Conservation (phyloP, 1,284 basidiomycete species). For the Cutaneotrichosporon spelunceum region DNA sequence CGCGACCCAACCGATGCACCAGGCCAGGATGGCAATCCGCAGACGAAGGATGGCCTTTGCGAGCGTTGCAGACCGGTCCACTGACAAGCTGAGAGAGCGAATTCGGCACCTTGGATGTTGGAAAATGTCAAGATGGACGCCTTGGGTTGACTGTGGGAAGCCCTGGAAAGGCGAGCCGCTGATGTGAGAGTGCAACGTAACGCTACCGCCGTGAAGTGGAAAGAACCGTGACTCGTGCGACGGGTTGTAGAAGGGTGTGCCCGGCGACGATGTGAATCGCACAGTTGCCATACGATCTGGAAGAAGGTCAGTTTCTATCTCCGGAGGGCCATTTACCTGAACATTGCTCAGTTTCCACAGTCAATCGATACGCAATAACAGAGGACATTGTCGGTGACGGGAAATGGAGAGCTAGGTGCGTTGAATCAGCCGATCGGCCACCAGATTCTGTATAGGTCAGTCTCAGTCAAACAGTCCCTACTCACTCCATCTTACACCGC, state of each 20-base stretch:
- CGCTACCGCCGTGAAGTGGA: constrained; percentile 51
- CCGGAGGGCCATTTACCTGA: constrained; percentile 15
- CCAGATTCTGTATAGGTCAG: neutral
- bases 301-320: neutral
- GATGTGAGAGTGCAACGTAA: constrained; percentile 69
- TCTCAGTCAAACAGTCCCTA: neutral
- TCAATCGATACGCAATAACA: constrained; percentile 14
- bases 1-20: constrained; percentile 65
- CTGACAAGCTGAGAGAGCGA: constrained; percentile 54
- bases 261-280: constrained; percentile 33
- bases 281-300: constrained; percentile 27
- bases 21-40: constrained; percentile 64
- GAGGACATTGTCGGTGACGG: neutral
- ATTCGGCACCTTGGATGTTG: constrained; percentile 49
- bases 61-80: constrained; percentile 67
- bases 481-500: neutral
- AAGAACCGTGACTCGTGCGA: constrained; percentile 67
- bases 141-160: constrained; percentile 23
- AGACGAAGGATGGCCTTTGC: constrained; percentile 71
- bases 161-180: constrained; percentile 62
- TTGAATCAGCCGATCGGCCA: neutral
- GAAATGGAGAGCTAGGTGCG: constrained; percentile 9
- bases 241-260: neutral
- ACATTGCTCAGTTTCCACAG: constrained; percentile 9
- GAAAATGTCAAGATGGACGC: constrained; percentile 45